These are phyloP conservation scores for Pulveroboletus sp. DNA, from an alignment of 768 basidiomycete species.

Conservation along the genomic window DNA sequence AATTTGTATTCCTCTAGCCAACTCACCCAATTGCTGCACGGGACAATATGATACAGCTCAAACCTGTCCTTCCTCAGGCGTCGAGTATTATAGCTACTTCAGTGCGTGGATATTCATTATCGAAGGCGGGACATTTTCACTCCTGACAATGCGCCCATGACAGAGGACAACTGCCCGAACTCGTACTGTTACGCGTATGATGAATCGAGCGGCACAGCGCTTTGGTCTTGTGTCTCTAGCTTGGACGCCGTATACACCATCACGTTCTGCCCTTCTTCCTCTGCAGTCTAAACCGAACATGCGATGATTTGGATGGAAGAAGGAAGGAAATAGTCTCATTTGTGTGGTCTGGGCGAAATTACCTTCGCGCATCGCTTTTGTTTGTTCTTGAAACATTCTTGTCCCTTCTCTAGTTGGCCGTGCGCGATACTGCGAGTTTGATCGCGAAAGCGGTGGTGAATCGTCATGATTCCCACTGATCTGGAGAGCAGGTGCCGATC, in stretches of 20 bases:
- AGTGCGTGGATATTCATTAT: constrained; percentile 29
- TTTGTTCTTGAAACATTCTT: neutral
- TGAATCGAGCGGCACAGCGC: constrained; percentile 41
- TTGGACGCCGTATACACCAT: constrained; percentile 41
- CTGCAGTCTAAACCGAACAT: neutral
- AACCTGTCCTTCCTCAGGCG: constrained; percentile 53
- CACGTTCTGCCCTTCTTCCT: constrained; percentile 40
- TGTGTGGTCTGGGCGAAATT: neutral
- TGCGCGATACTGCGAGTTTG: too few relatives aligned
- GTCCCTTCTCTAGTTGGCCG: neutral
- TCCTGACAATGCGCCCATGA: constrained; percentile 1
- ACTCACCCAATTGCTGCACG: constrained; percentile 65
- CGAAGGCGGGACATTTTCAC: neutral
- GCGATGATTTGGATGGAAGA: neutral
- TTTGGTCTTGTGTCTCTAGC: constrained; percentile 40
- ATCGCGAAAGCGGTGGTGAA: too few relatives aligned
- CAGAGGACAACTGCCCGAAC: constrained; percentile 42
- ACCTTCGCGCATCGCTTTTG: neutral
- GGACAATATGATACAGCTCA: constrained; percentile 47
- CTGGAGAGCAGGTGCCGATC: too few relatives aligned
- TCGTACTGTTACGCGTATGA: constrained; percentile 53
- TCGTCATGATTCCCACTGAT: neutral
- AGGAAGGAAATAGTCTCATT: too few relatives aligned
- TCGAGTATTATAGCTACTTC: constrained; percentile 43
- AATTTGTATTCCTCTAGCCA: constrained; percentile 29